Base-by-base conservation (phyloP, 78 protist genomes). In the Emiliania huxleyi region DNA sequence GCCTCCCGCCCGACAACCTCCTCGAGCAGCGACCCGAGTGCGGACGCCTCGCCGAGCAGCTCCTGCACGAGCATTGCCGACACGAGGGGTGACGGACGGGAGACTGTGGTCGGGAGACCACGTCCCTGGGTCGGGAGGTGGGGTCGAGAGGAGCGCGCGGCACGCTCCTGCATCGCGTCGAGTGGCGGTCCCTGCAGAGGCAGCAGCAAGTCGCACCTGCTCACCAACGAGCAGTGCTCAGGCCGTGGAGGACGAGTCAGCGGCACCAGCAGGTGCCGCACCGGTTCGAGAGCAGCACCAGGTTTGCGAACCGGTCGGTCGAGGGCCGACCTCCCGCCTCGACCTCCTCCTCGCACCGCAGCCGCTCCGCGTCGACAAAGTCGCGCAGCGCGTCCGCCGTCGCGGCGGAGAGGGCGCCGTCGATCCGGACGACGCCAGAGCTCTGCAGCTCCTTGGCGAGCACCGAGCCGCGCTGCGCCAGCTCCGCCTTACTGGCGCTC, bases 151-250 rank as follows among this genome's bases (percentile, higher is more conserved):
- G n/a, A n/a, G n/a, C n/a, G n/a, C n/a, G n/a, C n/a, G n/a, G n/a
- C n/a, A n/a, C n/a, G n/a, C 85, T 75, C 48, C 29, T 75, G 26
- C 22, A 75, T 12, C 48, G 85, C 85, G 44, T 3, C 48, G 48
- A 75, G 8, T 23, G 44, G 26, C 18, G 85, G 35, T 8, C 85
- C 85, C 19, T 46, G 85, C 44, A 75, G 46, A 44, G 85, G 85
- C 48, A 75, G 8, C 35, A 75, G 85, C 48, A 75, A 29, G 85
- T 75, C 85, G 46, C 85, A 75, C 44, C 85, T n/a, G n/a, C n/a
- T n/a, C n/a, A n/a, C n/a, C n/a, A n/a, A n/a, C n/a, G n/a, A n/a
- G n/a, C n/a, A n/a, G n/a, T n/a, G n/a, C n/a, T n/a, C n/a, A n/a
- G n/a, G n/a, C n/a, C n/a, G n/a, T n/a, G n/a, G n/a, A n/a, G n/a